These are phyloP conservation scores for Cocos nucifera DNA, from an alignment of 176 grass and related monocot species.

Conservation along the genomic window DNA sequence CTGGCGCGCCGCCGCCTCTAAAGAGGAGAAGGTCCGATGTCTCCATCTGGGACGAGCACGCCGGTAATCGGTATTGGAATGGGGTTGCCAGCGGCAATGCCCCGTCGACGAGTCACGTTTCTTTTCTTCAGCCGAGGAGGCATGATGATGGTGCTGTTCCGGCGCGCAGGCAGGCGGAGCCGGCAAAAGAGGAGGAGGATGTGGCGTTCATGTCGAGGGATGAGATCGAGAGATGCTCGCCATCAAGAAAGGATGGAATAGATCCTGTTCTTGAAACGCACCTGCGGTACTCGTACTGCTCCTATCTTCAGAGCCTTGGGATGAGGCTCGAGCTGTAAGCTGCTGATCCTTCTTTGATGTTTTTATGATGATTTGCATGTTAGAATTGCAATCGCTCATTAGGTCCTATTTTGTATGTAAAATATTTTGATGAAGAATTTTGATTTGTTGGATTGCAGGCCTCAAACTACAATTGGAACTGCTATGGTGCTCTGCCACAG, in stretches of 20 bases:
- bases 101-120: too few species aligned
- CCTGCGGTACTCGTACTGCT: slow-evolving; percentile 50
- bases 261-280: slow-evolving; percentile 38
- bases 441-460: slow-evolving; percentile 28
- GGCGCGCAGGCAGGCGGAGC: not conserved
- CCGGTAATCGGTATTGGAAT: too few species aligned
- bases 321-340: slow-evolving; percentile 40
- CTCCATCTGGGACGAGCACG: too few species aligned
- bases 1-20: too few species aligned
- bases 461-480: slow-evolving; percentile 44
- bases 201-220: slow-evolving; percentile 33
- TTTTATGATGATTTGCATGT: not conserved
- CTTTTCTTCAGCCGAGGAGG: too few species aligned
- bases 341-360: not conserved
- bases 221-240: slow-evolving; percentile 49
- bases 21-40: too few species aligned
- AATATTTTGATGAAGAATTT: too few species aligned
- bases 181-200: not conserved
- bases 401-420: too few species aligned
- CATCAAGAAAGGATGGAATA: slow-evolving; percentile 49
- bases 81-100: too few species aligned
- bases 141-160: not conserved
- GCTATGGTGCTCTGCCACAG: slow-evolving; percentile 55
- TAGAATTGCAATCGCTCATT: too few species aligned
- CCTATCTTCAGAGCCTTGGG: slow-evolving; percentile 49